Evolutionary conservation across 805 yeast species (phyloP).

Genomic region (Myxozyma kluyveri): DNA sequence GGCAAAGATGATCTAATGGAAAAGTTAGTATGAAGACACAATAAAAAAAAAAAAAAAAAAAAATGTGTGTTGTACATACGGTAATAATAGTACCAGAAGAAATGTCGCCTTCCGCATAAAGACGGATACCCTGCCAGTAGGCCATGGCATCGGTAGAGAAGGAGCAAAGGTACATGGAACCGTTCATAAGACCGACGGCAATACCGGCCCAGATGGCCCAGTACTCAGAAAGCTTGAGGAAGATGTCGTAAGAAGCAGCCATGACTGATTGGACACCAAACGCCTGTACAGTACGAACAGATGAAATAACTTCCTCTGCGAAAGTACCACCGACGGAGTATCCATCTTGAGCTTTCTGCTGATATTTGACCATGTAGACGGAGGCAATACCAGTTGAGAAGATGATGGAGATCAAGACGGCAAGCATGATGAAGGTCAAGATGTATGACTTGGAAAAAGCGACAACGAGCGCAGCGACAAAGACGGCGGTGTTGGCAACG

Average conservation of each 20-base stretch:
- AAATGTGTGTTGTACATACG: conserved; percentile 8
- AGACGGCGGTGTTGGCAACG: conserved; percentile 41
- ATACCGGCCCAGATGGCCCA: conserved; percentile 27
- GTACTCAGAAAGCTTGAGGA: conserved; percentile 33
- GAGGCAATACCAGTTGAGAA: conserved; percentile 37
- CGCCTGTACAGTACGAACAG: conserved; percentile 44
- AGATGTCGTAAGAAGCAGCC: conserved; percentile 36
- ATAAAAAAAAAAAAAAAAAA: neutral
- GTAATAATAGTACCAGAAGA: conserved; percentile 25
- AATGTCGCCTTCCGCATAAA: conserved; percentile 23
- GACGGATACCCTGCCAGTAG: conserved; percentile 35
- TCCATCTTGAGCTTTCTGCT: conserved; percentile 19
- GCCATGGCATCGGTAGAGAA: conserved; percentile 34
- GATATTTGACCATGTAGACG: conserved; percentile 32
- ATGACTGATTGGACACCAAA: conserved; percentile 43
- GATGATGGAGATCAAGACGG: conserved; percentile 38
- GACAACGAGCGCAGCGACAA: conserved; percentile 41
- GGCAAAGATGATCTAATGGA: conserved; percentile 42
- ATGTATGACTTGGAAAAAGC: conserved; percentile 41
- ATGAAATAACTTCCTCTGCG: conserved; percentile 45
- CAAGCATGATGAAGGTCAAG: conserved; percentile 40
- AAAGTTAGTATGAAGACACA: conserved; percentile 33
- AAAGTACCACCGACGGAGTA: conserved; percentile 34
- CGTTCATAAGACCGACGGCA: conserved; percentile 36
- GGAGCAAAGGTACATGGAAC: conserved; percentile 29